Conservation (phyloP, 352 stramenopile species). For the Globisporangium okanoganense region DNA sequence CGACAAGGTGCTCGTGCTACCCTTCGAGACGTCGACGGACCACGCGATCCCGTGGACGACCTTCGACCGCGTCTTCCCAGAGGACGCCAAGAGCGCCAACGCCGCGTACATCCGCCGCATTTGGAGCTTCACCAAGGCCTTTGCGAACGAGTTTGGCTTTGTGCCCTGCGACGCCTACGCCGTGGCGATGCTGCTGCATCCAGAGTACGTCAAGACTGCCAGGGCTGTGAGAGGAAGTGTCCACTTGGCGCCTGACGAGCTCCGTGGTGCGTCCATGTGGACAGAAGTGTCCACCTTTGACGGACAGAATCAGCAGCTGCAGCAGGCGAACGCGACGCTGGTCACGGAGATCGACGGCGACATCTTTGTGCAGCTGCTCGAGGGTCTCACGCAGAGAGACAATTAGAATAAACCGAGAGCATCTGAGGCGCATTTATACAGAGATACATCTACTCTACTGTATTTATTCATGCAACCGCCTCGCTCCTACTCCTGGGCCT, state of each 20-base stretch:
- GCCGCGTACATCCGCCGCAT: constrained; percentile 54
- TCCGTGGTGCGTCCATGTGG: constrained; percentile 54
- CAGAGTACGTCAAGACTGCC: constrained; percentile 47
- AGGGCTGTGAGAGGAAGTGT: constrained; percentile 42
- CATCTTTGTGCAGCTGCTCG: constrained; percentile 59
- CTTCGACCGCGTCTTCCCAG: constrained; percentile 65
- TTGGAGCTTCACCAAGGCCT: constrained; percentile 58
- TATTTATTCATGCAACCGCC: neutral
- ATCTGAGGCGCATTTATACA: neutral
- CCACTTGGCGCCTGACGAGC: constrained; percentile 48
- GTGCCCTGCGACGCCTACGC: constrained; percentile 74
- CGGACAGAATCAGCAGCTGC: constrained; percentile 18
- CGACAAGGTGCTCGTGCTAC: constrained; percentile 60
- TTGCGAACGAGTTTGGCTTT: constrained; percentile 41
- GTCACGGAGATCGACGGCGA: constrained; percentile 57
- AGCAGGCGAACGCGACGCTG: constrained; percentile 56
- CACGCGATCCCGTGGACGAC: constrained; percentile 50
- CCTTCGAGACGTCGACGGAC: constrained; percentile 67
- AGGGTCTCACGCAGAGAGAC: constrained; percentile 28
- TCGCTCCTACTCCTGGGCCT: neutral
- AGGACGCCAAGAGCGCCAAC: constrained; percentile 26
- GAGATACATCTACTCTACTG: neutral
- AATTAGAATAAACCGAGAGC: neutral
- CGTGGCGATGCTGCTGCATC: constrained; percentile 55
- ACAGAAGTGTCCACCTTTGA: constrained; percentile 9